Evolutionary conservation across 2,329 filamentous ascomycete genomes (phyloP).

Genomic region (Leptographium lundbergii): DNA sequence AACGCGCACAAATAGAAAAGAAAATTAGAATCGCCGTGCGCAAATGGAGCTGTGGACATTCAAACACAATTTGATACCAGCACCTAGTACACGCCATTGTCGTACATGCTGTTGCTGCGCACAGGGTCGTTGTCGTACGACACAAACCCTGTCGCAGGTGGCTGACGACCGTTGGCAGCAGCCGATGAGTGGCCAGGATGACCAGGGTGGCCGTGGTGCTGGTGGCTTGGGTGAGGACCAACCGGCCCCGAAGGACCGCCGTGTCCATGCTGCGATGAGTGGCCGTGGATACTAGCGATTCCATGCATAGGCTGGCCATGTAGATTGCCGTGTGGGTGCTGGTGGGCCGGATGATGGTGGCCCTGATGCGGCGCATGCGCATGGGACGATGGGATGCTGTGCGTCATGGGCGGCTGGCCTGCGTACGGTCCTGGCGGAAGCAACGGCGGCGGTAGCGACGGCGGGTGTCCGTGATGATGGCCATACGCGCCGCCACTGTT

Average conservation of each 20-base stretch:
- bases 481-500: background rate
- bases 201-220: background rate
- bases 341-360: background rate
- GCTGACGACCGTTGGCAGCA: background rate
- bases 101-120: background rate
- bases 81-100: conserved; percentile 1
- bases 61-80: background rate
- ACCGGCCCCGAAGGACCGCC: background rate
- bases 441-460: background rate
- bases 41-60: background rate
- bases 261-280: background rate
- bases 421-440: background rate
- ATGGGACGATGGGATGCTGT: background rate
- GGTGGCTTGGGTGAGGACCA: background rate
- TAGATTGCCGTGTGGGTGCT: background rate
- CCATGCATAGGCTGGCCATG: background rate
- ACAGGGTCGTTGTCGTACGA: background rate
- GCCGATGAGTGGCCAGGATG: background rate
- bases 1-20: background rate
- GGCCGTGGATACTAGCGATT: background rate
- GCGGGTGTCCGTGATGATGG: background rate
- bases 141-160: background rate
- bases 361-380: background rate
- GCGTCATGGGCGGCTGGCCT: background rate
- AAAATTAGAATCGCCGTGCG: background rate